Percentiles rank a stretch among this genome's conserved stretches.
phyloP scores from a whole-genome alignment of 208 protist genomes.

The Leishmania braziliensis region DNA sequence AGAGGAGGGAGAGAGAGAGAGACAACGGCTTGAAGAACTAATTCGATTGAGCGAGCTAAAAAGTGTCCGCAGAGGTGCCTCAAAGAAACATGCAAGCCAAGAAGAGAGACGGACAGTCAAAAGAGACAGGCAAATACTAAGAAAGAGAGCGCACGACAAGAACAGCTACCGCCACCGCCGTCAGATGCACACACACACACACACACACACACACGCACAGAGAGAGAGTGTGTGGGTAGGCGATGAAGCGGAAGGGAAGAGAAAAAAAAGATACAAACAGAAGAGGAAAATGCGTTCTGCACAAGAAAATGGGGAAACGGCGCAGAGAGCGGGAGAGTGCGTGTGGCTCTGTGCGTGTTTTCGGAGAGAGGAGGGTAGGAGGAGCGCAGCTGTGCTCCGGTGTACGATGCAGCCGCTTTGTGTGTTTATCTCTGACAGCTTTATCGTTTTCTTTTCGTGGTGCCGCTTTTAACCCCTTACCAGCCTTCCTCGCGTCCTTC shows the following conservation, averaged over 20 bases:
- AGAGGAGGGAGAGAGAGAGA: constrained; percentile 11
- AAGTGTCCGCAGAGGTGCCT: background rate
- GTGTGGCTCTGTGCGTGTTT: background rate
- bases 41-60: background rate
- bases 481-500: no score
- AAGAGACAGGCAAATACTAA: constrained; percentile 7
- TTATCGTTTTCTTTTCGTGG: no score
- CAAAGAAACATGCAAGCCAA: background rate
- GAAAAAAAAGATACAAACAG: no score
- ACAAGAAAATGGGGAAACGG: background rate
- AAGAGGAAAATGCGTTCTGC: no score
- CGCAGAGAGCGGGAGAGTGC: background rate
- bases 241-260: background rate
- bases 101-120: background rate
- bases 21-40: background rate
- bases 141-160: background rate
- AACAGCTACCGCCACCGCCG: background rate
- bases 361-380: background rate
- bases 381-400: background rate
- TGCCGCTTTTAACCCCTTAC: no score
- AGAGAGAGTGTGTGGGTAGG: background rate
- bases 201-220: background rate
- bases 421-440: no score
- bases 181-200: background rate
- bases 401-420: background rate